Percentiles rank a stretch among this genome's conserved stretches.
Conservation (phyloP, 164 flowering plant species). For the Stephania yunnanensis region DNA sequence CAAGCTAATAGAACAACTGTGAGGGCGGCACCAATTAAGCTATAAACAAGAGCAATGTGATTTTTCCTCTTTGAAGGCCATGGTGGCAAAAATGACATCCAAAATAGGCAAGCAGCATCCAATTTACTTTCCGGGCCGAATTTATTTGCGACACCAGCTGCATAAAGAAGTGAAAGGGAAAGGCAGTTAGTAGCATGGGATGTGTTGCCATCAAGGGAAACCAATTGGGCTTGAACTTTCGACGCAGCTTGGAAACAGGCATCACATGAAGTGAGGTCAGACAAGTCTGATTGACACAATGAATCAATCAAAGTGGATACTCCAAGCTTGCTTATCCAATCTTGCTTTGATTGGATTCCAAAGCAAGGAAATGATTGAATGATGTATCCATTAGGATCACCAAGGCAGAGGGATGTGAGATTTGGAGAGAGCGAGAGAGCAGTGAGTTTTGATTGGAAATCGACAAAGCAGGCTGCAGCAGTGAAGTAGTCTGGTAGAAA, state of each 20-base stretch:
- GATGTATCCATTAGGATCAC: neutral
- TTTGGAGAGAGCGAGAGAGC: constrained; percentile 1
- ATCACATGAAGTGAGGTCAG: neutral
- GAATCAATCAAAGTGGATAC: neutral
- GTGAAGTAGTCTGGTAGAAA: neutral
- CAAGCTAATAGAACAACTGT: neutral
- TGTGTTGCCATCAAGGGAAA: neutral
- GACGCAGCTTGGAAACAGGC: neutral
- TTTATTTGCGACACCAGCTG: neutral
- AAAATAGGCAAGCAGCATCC: neutral
- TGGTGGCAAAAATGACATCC: neutral
- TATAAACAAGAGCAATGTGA: neutral
- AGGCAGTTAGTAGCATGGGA: neutral
- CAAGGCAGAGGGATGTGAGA: neutral
- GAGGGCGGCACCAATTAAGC: neutral
- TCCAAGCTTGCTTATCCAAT: neutral
- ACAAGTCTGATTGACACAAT: neutral
- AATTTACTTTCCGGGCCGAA: neutral
- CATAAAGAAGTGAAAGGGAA: neutral
- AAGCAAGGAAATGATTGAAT: neutral
- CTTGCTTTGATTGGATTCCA: constrained; percentile 2
- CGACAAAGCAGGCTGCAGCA: neutral
- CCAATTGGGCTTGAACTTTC: neutral
- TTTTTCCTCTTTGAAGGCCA: neutral
- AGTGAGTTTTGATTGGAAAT: constrained; percentile 1